These are phyloP conservation scores for Crassisporium funariophilum DNA, from an alignment of 768 basidiomycete genomes.

Conservation along the genomic window DNA sequence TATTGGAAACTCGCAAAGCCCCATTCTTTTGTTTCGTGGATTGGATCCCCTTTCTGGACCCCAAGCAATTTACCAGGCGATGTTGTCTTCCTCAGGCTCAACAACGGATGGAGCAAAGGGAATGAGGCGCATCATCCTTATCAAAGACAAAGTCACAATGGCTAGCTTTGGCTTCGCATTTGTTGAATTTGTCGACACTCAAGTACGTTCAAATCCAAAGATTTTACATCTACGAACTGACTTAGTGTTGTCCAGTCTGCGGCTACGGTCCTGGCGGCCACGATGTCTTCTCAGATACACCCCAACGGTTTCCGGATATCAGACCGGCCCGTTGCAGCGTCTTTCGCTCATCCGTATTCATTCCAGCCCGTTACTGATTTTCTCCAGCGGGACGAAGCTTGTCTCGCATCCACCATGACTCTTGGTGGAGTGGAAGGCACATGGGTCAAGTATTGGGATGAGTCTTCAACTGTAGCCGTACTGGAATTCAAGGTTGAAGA, in stretches of 20 bases:
- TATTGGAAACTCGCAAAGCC: slow-evolving; percentile 83
- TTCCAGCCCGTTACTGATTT: slow-evolving; percentile 82
- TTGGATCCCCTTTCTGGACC: slow-evolving; percentile 87
- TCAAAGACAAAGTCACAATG: slow-evolving; percentile 86
- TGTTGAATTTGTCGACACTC: slow-evolving; percentile 84
- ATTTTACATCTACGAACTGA: slow-evolving; percentile 2
- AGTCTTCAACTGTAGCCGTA: slow-evolving; percentile 72
- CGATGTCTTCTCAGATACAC: slow-evolving; percentile 84
- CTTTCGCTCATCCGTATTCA: slow-evolving; percentile 90
- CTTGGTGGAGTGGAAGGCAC: slow-evolving; percentile 73
- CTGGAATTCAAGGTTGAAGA: slow-evolving; percentile 81
- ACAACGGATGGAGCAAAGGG: slow-evolving; percentile 80
- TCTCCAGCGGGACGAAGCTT: slow-evolving; percentile 76
- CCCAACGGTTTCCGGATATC: slow-evolving; percentile 95
- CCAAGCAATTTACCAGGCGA: slow-evolving; percentile 83
- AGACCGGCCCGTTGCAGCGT: slow-evolving; percentile 84
- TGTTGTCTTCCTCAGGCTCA: slow-evolving; percentile 80
- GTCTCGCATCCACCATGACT: slow-evolving; percentile 63
- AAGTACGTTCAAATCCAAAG: slow-evolving; percentile 49
- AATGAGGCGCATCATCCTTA: slow-evolving; percentile 84
- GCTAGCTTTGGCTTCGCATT: slow-evolving; percentile 94
- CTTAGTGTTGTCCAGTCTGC: slow-evolving; percentile 61
- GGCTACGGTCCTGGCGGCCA: slow-evolving; percentile 76
- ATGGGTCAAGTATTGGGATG: slow-evolving; percentile 93
- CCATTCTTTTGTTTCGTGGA: slow-evolving; percentile 88